phyloP scores from a whole-genome alignment of 495 filamentous ascomycete genomes.

The Trichoderma gamsii region DNA sequence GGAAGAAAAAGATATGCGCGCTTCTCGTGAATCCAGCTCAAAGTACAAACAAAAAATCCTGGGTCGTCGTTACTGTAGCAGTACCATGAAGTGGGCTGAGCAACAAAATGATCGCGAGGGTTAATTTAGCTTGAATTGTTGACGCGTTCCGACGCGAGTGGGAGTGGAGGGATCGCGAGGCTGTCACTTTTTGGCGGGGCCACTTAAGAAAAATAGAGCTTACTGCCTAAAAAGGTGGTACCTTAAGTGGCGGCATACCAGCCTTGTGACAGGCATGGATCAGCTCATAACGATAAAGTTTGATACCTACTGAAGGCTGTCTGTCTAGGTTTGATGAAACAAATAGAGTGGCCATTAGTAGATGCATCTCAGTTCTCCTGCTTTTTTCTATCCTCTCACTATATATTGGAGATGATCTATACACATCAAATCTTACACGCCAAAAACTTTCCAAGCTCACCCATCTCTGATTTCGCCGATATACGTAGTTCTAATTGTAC shows the following conservation, averaged over 20 bases:
- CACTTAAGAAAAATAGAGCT: neutral
- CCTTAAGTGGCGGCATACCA: too few species aligned
- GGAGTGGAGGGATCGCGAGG: constrained; percentile 11
- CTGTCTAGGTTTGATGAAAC: too few species aligned
- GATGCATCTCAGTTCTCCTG: too few species aligned
- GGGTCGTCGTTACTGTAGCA: neutral
- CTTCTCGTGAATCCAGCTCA: neutral
- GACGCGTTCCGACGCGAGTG: constrained; percentile 5
- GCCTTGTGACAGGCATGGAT: too few species aligned
- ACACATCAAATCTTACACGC: neutral
- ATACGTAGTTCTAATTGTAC: neutral
- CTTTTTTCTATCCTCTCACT: too few species aligned
- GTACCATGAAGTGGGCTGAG: neutral
- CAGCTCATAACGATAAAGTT: too few species aligned
- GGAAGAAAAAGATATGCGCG: neutral
- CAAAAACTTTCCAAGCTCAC: neutral
- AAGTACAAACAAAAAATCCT: neutral
- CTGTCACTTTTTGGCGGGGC: neutral
- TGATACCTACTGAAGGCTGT: too few species aligned
- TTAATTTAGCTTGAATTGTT: constrained; percentile 11
- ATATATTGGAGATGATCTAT: too few species aligned
- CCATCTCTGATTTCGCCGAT: neutral
- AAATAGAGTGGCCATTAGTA: too few species aligned
- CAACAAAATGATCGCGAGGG: neutral
- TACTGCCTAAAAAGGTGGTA: too few species aligned